Base-by-base conservation (phyloP, 1,284 basidiomycete genomes). In the Cystobasidiaceae sp. region DNA sequence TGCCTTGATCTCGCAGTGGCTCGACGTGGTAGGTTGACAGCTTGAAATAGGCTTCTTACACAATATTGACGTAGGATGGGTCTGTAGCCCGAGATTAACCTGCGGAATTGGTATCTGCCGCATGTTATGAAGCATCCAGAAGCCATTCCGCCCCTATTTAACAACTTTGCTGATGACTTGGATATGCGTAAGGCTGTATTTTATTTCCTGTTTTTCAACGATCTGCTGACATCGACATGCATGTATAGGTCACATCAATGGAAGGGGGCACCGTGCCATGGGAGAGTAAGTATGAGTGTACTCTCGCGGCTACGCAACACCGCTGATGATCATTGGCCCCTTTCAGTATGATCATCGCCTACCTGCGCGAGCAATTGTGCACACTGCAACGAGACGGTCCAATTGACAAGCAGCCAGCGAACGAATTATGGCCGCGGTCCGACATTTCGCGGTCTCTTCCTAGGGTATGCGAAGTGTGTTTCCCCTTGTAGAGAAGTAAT, bases 31-130 rank as follows among this genome's bases (percentile, higher is more conserved):
- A 19, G 33, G 63, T 32, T 21, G 21, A 9, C 9, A 3, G 5
- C 11, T 32, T 27, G 13, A n/a, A 25, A 34, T 33, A 34, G n/a
- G 17, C 9, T 7, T 25, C 19, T 25, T 33, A 27, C 19, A 25
- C 21, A 55, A 19, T 30, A 19, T 9, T 54, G 5, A 51, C 34
- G 19, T n/a, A 52, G 19, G 32, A 17, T 46, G 21, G 25, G 15
- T 4, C 55, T n/a, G n/a, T 21, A 63, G 59, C 66, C 59, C 9
- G 44, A 63, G 49, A 63, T 67, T 54, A 67, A 63, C 32, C 25
- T 67, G 3, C 60, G 66, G 9, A 67, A 67, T 39, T 67, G 48
- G 30, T 41, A 56, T 23, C 28, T 67, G 15, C 66, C 66, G 4
- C 60, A 63, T 32, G 23, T 63, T 17, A 63, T 67, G 52, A 44